Conservation (phyloP, 345 rosid genomes). For the Erysimum cheiranthoides region DNA sequence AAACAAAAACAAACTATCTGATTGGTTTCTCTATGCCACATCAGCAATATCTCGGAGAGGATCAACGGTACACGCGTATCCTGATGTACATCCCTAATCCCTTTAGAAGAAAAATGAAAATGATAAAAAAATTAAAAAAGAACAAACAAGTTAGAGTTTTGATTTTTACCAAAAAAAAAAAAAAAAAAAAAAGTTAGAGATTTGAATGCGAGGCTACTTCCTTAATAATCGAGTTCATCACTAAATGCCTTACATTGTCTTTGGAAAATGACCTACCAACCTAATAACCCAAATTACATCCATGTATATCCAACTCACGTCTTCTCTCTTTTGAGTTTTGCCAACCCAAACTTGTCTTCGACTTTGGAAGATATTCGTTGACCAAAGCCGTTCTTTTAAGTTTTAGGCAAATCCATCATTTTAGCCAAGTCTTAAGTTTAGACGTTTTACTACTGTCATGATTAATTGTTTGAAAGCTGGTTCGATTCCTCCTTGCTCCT, state of each 20-base stretch:
- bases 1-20: neutral
- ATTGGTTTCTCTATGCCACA: conserved; percentile 26
- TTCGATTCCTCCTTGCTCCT: neutral
- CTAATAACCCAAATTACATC: conserved; percentile 4
- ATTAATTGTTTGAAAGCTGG: neutral
- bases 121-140: neutral
- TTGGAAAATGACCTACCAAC: neutral
- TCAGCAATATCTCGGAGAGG: conserved; percentile 21
- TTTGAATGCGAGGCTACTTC: conserved; percentile 1
- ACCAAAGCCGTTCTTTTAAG: neutral
- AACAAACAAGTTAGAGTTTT: no score
- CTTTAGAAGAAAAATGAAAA: neutral
- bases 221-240: neutral
- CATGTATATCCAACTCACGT: neutral
- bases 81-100: conserved; percentile 11
- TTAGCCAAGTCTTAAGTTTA: neutral
- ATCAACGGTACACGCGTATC: conserved; percentile 41
- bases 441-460: neutral
- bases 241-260: neutral
- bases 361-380: neutral
- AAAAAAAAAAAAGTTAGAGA: neutral
- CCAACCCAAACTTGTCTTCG: neutral
- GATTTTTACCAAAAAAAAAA: no score
- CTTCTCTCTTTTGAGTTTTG: neutral
- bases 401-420: neutral